Conservation (phyloP, 805 yeast genomes). For the Sugiyamaella floridensis region DNA sequence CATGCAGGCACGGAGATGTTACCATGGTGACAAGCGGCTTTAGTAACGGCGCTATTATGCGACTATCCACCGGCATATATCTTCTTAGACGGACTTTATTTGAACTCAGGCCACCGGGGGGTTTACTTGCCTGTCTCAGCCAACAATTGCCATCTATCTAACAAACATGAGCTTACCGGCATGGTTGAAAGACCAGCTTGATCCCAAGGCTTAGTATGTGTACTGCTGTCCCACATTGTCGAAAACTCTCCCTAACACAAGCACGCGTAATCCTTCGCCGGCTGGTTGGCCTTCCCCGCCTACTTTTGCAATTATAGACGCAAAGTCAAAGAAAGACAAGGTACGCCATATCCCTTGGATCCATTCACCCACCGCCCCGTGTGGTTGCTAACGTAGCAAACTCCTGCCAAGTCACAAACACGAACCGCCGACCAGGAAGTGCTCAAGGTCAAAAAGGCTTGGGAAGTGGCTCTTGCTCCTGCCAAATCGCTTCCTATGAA, state of each 20-base stretch:
- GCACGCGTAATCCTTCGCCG: neutral
- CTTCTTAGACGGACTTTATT: too few species aligned
- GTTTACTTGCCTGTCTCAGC: too few species aligned
- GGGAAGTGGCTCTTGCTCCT: slow-evolving; percentile 81
- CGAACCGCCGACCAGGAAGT: slow-evolving; percentile 7
- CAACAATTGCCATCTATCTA: neutral
- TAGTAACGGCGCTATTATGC: too few species aligned
- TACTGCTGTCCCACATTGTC: neutral
- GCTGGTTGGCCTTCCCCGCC: neutral
- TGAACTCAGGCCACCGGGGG: too few species aligned
- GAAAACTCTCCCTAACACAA: neutral
- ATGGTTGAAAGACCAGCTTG: neutral
- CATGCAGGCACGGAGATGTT: too few species aligned
- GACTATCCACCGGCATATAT: too few species aligned
- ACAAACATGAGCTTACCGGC: neutral
- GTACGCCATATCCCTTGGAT: neutral
- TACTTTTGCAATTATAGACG: neutral
- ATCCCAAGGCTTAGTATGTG: neutral
- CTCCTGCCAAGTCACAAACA: neutral
- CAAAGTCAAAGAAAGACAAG: slow-evolving; percentile 5
- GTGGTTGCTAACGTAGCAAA: neutral
- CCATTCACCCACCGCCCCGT: neutral
- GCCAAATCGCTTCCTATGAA: slow-evolving; percentile 88
- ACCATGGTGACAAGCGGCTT: too few species aligned
- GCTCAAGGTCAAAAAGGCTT: slow-evolving; percentile 51